phyloP scores from a whole-genome alignment of 2,329 filamentous ascomycete genomes.

The Tolypocladium cylindrosporum region DNA sequence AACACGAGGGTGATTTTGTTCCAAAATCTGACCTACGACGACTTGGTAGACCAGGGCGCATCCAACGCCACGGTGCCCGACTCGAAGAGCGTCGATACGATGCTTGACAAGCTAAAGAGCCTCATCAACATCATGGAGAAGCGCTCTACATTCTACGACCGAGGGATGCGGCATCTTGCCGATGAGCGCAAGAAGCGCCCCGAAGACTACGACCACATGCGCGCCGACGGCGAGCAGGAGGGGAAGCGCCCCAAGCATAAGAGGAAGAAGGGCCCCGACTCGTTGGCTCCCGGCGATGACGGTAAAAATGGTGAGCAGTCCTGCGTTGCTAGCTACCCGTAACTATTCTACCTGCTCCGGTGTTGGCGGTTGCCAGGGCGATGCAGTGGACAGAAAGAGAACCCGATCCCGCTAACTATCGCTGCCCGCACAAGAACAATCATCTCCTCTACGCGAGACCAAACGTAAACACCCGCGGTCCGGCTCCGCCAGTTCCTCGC shows the following conservation, averaged over 20 bases:
- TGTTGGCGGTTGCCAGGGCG: background rate
- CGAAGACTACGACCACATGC: constrained; percentile 41
- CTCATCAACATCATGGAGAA: constrained; percentile 58
- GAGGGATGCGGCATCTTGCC: constrained; percentile 61
- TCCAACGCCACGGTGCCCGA: constrained; percentile 50
- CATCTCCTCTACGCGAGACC: constrained; percentile 41
- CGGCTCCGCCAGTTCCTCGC: constrained; percentile 48
- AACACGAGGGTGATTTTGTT: constrained; percentile 51
- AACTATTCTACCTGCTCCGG: background rate
- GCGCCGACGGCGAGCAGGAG: constrained; percentile 37
- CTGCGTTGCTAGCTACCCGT: background rate
- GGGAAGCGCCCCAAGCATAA: constrained; percentile 58
- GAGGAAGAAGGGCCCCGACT: constrained; percentile 65
- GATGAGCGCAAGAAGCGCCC: constrained; percentile 53
- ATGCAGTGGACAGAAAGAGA: background rate
- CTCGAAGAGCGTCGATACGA: constrained; percentile 52
- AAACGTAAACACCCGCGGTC: constrained; percentile 44
- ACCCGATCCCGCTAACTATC: background rate
- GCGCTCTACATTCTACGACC: constrained; percentile 58
- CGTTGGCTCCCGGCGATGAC: constrained; percentile 43
- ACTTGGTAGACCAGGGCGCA: constrained; percentile 54
- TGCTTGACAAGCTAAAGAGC: constrained; percentile 53
- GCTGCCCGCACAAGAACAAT: constrained; percentile 34
- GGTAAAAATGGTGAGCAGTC: constrained; percentile 18
- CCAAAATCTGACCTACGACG: constrained; percentile 54